A percentile compares a stretch with the other conserved stretches of the same genome.
phyloP scores from a whole-genome alignment of 352 stramenopile species.

The Phytophthora syringae region DNA sequence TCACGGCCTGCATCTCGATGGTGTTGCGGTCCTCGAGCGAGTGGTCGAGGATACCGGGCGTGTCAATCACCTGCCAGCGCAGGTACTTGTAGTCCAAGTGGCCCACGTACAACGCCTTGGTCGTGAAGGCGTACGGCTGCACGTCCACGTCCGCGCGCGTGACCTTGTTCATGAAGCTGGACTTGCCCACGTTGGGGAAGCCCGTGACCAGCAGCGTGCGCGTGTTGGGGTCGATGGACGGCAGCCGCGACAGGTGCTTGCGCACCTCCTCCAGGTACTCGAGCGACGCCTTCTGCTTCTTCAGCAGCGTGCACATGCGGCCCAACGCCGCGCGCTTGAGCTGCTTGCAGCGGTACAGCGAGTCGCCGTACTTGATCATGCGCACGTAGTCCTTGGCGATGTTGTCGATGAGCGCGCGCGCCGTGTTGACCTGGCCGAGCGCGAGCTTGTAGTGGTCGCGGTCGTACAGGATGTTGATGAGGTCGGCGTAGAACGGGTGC shows the following conservation, averaged over 20 bases:
- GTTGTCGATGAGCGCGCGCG: constrained; percentile 97
- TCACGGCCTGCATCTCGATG: constrained; percentile 99
- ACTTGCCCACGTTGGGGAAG: constrained; percentile 99
- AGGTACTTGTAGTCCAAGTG: constrained; percentile 99
- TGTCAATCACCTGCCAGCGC: constrained; percentile 99
- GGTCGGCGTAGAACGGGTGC: constrained; percentile 99
- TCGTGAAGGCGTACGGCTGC: constrained; percentile 99
- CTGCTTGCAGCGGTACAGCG: constrained; percentile 99
- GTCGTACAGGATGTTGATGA: constrained; percentile 99
- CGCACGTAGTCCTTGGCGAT: constrained; percentile 99
- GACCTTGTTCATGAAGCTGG: constrained; percentile 99
- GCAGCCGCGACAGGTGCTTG: constrained; percentile 99
- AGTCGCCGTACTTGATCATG: constrained; percentile 99
- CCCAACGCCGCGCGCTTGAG: constrained; percentile 99
- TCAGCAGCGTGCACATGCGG: constrained; percentile 99
- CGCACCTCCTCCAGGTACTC: constrained; percentile 97
- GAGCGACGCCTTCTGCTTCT: constrained; percentile 98
- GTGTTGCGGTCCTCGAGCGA: constrained; percentile 99
- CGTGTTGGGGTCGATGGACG: constrained; percentile 99
- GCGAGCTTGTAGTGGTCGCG: constrained; percentile 99
- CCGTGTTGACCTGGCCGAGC: constrained; percentile 99
- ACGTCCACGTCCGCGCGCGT: constrained; percentile 99
- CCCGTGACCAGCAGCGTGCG: constrained; percentile 98
- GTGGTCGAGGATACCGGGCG: constrained; percentile 99
- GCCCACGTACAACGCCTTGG: constrained; percentile 99